Percentiles rank a stretch among this genome's conserved stretches.
phyloP scores from a whole-genome alignment of 2,329 filamentous ascomycete species.

The Calonectria naviculata region DNA sequence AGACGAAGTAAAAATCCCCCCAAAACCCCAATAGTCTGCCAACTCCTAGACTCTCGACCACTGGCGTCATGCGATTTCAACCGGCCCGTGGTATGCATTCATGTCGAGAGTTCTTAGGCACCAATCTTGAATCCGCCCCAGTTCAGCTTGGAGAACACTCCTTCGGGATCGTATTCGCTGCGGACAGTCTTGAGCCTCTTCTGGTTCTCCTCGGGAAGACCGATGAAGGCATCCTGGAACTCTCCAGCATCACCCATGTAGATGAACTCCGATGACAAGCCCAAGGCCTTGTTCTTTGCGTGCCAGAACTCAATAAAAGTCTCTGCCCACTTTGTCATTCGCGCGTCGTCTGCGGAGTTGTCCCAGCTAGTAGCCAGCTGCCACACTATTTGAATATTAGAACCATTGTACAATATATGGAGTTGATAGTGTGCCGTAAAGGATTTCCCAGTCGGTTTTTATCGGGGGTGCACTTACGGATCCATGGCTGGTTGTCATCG shows the following conservation, averaged over 20 bases:
- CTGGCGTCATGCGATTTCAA: background rate
- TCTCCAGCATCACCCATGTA: conserved; percentile 21
- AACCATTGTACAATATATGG: too few species aligned
- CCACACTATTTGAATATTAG: conserved; percentile 44
- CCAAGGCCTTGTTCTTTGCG: conserved; percentile 42
- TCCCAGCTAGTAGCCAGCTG: conserved; percentile 52
- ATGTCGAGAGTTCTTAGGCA: background rate
- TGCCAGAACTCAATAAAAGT: conserved; percentile 46
- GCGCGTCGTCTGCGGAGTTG: conserved; percentile 46
- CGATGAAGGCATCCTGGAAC: conserved; percentile 12
- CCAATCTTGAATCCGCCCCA: conserved; percentile 20
- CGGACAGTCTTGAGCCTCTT: background rate
- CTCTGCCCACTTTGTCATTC: conserved; percentile 47
- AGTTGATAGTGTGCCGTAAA: too few species aligned
- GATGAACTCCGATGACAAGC: background rate
- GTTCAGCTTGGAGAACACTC: conserved; percentile 8
- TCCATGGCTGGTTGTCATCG: conserved; percentile 10
- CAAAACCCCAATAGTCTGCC: too few species aligned
- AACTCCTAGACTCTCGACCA: too few species aligned
- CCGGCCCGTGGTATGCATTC: too few species aligned
- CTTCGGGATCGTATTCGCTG: background rate
- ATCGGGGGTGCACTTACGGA: background rate
- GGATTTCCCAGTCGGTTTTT: background rate
- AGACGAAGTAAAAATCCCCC: too few species aligned
- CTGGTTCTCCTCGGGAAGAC: background rate